These are phyloP conservation scores for Mycena pura DNA, from an alignment of 768 basidiomycete species.

Conservation along the genomic window DNA sequence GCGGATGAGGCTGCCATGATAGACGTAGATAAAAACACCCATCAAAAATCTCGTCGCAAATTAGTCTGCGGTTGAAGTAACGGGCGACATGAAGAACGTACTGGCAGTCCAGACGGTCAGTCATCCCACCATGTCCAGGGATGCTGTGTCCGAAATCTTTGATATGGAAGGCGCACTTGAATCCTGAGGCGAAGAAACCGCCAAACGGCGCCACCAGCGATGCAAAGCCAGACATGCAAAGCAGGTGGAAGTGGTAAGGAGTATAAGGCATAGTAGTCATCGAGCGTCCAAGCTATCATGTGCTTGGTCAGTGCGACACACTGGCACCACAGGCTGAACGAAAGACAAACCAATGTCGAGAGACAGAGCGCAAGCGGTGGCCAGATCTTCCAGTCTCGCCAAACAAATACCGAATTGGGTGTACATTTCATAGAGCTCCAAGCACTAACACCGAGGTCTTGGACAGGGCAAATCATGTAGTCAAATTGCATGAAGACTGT, in stretches of 20 bases:
- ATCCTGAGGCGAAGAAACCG: conserved; percentile 98
- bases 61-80: background rate
- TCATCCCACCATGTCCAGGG: conserved; percentile 99
- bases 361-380: conserved; percentile 63
- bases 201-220: conserved; percentile 98
- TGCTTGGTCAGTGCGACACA: conserved; percentile 9
- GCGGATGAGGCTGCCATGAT: conserved; percentile 90
- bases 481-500: conserved; percentile 93
- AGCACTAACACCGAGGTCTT: conserved; percentile 90
- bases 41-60: conserved; percentile 84
- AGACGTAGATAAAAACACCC: conserved; percentile 98
- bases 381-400: conserved; percentile 80
- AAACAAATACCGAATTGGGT: conserved; percentile 94
- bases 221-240: conserved; percentile 91
- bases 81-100: conserved; percentile 59
- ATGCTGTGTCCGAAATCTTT: conserved; percentile 99
- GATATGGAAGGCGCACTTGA: conserved; percentile 98
- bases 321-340: background rate
- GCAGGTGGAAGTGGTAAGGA: conserved; percentile 93
- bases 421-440: conserved; percentile 80
- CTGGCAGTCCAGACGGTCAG: conserved; percentile 99
- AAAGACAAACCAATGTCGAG: conserved; percentile 63
- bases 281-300: conserved; percentile 63
- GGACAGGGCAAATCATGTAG: conserved; percentile 99
- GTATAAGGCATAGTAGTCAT: conserved; percentile 84